phyloP scores from a whole-genome alignment of 495 filamentous ascomycete genomes.

The Massariosphaeria phaeospora region DNA sequence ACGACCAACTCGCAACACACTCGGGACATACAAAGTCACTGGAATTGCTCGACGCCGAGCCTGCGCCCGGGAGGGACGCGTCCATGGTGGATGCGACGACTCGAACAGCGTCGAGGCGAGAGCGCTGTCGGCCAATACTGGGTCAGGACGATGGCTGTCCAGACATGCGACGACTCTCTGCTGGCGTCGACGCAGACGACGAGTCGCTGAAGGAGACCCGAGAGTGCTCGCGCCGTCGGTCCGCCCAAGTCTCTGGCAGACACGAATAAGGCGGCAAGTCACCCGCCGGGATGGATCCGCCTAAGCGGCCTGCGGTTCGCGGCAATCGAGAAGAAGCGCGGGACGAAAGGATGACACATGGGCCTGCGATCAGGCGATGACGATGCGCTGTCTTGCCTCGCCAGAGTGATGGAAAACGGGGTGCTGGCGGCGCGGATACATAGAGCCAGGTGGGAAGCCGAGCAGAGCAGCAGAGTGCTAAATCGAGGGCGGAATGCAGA shows the following conservation, averaged over 20 bases:
- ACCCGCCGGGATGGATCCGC: too few relatives aligned
- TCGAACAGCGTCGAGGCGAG: neutral
- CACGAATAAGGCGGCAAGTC: neutral
- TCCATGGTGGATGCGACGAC: constrained; percentile 30
- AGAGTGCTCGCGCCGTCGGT: constrained; percentile 14
- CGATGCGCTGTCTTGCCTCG: neutral
- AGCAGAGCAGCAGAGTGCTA: too few relatives aligned
- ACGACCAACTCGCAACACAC: constrained; percentile 17
- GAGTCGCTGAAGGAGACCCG: neutral
- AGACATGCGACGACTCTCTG: too few relatives aligned
- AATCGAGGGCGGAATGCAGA: neutral
- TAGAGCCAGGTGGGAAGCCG: too few relatives aligned
- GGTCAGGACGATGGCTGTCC: neutral
- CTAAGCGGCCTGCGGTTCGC: too few relatives aligned
- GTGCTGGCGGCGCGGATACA: neutral
- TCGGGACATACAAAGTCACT: constrained; percentile 68
- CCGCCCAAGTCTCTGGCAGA: too few relatives aligned
- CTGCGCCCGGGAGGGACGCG: constrained; percentile 40
- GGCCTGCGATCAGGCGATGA: neutral
- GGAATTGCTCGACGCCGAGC: constrained; percentile 62
- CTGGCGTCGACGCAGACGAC: too few relatives aligned
- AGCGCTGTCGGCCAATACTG: neutral
- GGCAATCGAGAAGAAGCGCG: constrained; percentile 7
- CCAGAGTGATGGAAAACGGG: neutral
- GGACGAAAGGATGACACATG: neutral